A percentile compares a stretch with the other conserved stretches of the same genome.
These are phyloP conservation scores for Bacterosira constricta DNA, from an alignment of 108 stramenopile genomes.

Conservation along the genomic window DNA sequence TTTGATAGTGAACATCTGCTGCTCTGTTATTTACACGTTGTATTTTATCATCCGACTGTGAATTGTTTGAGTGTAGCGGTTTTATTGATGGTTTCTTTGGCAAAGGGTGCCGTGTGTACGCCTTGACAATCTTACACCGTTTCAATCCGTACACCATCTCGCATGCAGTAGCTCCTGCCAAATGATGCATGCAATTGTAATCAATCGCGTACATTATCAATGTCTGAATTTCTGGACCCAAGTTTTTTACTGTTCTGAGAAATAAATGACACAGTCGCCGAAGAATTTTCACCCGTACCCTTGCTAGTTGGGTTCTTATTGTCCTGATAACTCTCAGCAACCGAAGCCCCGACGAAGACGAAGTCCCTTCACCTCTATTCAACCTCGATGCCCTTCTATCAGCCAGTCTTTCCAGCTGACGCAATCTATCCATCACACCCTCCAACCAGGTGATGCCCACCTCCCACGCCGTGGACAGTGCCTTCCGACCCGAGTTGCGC, in stretches of 20 bases:
- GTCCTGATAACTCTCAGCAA: not conserved
- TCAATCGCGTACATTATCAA: constrained; percentile 62
- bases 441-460: constrained; percentile 22
- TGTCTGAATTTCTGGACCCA: constrained; percentile 59
- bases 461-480: constrained; percentile 52
- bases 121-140: constrained; percentile 56
- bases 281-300: constrained; percentile 17
- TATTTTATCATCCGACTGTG: not conserved
- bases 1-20: constrained; percentile 6
- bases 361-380: not conserved
- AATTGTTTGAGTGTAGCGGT: not conserved
- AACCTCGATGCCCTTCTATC: not conserved
- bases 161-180: constrained; percentile 63
- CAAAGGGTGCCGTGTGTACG: not conserved
- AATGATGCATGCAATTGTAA: constrained; percentile 55
- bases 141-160: constrained; percentile 74
- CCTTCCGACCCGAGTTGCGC: constrained; percentile 53
- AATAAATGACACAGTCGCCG: constrained; percentile 31
- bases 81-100: not conserved
- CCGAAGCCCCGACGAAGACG: not conserved
- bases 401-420: constrained; percentile 27
- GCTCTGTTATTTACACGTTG: constrained; percentile 9
- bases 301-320: no score
- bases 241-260: constrained; percentile 24
- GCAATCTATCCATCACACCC: constrained; percentile 12